Evolutionary conservation across 257 asterid species (phyloP).

Genomic region (Salvia rosmarinus): DNA sequence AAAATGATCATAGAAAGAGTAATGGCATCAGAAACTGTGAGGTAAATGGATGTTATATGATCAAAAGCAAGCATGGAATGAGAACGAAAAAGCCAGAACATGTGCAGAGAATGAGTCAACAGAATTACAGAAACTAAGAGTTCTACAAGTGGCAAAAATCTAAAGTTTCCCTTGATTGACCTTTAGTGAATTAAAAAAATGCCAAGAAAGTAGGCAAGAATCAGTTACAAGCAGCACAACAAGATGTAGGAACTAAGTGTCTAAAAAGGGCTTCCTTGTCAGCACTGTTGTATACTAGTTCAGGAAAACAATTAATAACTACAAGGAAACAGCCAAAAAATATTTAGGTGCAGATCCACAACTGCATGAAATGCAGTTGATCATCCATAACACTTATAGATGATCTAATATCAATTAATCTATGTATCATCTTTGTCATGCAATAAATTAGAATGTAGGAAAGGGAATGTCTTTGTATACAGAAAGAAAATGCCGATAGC

Average conservation of each 20-base stretch:
- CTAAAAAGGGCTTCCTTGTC: neutral
- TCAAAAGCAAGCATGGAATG: conserved; percentile 12
- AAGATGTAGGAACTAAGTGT: neutral
- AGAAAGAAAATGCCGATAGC: neutral
- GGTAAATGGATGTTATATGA: neutral
- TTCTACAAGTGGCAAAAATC: neutral
- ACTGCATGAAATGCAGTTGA: neutral
- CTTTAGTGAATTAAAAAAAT: neutral
- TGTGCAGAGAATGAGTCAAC: conserved; percentile 5
- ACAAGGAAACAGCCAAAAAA: conserved; percentile 10
- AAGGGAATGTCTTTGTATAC: neutral
- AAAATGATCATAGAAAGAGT: conserved; percentile 8
- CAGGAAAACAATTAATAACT: neutral
- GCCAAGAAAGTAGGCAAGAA: neutral
- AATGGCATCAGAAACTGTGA: conserved; percentile 12
- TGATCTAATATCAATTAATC: neutral
- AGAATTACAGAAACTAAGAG: conserved; percentile 1
- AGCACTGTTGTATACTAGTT: neutral
- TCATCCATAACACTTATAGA: neutral
- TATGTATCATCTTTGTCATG: neutral
- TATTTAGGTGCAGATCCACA: conserved; percentile 1
- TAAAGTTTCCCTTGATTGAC: conserved; percentile 6
- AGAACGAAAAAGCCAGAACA: neutral
- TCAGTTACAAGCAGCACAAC: conserved; percentile 5
- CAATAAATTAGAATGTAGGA: conserved; percentile 20